phyloP scores from a whole-genome alignment of 768 basidiomycete species.

The Austroboletus eburneus region DNA sequence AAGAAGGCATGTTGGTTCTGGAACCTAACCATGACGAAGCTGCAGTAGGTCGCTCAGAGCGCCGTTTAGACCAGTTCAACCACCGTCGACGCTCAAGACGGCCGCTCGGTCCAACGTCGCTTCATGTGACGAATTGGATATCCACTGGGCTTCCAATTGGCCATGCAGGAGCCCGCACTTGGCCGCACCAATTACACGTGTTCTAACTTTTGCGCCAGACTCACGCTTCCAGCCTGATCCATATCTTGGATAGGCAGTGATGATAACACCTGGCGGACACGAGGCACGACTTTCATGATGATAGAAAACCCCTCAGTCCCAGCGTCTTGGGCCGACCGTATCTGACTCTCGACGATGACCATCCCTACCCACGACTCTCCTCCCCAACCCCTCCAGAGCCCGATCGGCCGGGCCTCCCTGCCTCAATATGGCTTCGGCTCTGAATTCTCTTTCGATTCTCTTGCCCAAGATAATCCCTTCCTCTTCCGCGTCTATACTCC shows the following conservation, averaged over 20 bases:
- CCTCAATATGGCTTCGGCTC: conserved; percentile 74
- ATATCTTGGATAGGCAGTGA: conserved; percentile 26
- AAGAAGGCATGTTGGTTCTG: neutral
- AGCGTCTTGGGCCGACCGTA: conserved; percentile 6
- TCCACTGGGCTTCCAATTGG: too few relatives aligned
- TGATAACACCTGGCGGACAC: conserved; percentile 31
- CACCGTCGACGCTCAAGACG: neutral
- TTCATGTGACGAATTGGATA: too few relatives aligned
- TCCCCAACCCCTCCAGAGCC: conserved; percentile 18
- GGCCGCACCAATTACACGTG: conserved; percentile 25
- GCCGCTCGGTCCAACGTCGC: too few relatives aligned
- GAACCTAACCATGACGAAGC: too few relatives aligned
- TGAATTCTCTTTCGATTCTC: conserved; percentile 56
- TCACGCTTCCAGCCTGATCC: conserved; percentile 1
- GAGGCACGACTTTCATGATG: conserved; percentile 19
- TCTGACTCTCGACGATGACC: conserved; percentile 23
- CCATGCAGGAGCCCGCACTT: neutral
- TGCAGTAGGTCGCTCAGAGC: too few relatives aligned
- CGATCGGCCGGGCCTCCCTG: conserved; percentile 31
- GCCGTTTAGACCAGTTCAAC: too few relatives aligned
- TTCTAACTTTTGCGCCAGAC: conserved; percentile 11
- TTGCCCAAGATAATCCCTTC: conserved; percentile 64
- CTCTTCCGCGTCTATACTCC: conserved; percentile 81
- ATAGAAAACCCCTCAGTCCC: conserved; percentile 26
- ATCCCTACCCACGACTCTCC: conserved; percentile 12